phyloP scores from a whole-genome alignment of 139 green algal species.

The Raphidocelis subcapitata region DNA sequence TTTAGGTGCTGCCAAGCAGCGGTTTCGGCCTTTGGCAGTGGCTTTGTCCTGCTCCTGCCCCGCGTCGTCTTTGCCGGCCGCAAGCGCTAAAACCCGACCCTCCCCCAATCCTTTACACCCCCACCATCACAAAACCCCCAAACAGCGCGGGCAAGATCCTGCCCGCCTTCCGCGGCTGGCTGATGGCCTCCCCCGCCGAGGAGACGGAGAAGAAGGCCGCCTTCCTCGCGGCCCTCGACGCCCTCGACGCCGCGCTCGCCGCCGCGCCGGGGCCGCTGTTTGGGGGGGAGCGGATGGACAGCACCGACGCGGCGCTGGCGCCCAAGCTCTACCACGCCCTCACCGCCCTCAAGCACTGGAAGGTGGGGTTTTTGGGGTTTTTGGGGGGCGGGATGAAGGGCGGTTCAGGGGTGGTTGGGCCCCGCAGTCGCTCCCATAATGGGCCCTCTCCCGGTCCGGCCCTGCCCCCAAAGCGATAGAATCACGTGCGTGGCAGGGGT shows the following conservation, averaged over 20 bases:
- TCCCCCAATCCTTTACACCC: no score
- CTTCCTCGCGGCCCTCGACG: slow-evolving; percentile 28
- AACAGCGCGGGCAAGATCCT: slow-evolving; percentile 20
- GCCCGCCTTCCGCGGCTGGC: slow-evolving; percentile 52
- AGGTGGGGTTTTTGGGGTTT: slow-evolving; percentile 28
- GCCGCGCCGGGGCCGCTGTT: slow-evolving; percentile 55
- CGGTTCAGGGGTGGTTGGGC: neutral
- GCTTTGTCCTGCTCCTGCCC: no score
- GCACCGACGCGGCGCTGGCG: slow-evolving; percentile 64
- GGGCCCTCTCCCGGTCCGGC: neutral
- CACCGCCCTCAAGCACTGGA: slow-evolving; percentile 66
- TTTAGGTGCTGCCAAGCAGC: no score
- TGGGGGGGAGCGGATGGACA: slow-evolving; percentile 51
- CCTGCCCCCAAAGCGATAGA: no score
- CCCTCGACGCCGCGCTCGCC: slow-evolving; percentile 30
- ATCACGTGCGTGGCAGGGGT: no score
- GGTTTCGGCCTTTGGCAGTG: no score
- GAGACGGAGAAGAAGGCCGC: slow-evolving; percentile 50
- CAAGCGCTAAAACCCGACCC: no score
- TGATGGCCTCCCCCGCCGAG: slow-evolving; percentile 50
- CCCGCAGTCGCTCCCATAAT: neutral
- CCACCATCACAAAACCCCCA: no score
- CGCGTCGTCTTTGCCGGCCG: no score
- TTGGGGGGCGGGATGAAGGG: neutral
- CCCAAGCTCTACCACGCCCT: slow-evolving; percentile 86